These are phyloP conservation scores for Phytophthora aleatoria DNA, from an alignment of 352 stramenopile genomes.

Conservation along the genomic window DNA sequence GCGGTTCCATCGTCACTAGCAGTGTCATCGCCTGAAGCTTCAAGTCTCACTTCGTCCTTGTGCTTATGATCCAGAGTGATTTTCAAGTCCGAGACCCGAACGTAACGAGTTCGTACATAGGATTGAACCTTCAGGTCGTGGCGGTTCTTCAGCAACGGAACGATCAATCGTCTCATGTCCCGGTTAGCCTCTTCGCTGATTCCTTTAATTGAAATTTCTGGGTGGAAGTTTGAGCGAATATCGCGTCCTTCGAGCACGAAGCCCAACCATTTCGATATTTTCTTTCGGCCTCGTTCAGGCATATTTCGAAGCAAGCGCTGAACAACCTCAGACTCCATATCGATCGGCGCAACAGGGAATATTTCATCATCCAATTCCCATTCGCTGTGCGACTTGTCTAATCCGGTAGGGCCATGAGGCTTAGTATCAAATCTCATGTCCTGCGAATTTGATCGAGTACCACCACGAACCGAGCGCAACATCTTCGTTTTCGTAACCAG, in stretches of 20 bases:
- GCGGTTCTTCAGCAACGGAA: conserved; percentile 72
- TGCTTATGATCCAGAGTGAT: conserved; percentile 68
- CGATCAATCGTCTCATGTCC: conserved; percentile 73
- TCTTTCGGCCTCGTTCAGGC: conserved; percentile 63
- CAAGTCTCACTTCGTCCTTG: conserved; percentile 63
- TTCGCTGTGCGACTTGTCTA: conserved; percentile 37
- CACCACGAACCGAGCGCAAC: conserved; percentile 64
- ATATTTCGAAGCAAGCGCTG: conserved; percentile 51
- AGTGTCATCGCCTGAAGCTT: conserved; percentile 25
- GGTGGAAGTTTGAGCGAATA: conserved; percentile 75
- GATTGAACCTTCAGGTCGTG: conserved; percentile 71
- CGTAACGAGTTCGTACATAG: conserved; percentile 64
- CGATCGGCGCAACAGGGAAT: conserved; percentile 65
- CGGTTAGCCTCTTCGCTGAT: conserved; percentile 65
- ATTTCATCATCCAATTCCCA: conserved; percentile 73
- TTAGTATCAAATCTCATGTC: conserved; percentile 10
- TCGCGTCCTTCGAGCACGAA: conserved; percentile 76
- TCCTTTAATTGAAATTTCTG: conserved; percentile 71
- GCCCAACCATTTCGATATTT: conserved; percentile 74
- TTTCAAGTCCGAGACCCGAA: conserved; percentile 68
- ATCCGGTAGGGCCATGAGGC: conserved; percentile 30
- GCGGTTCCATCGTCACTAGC: conserved; percentile 22
- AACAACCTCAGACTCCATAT: conserved; percentile 80
- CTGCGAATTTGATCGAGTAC: conserved; percentile 29
- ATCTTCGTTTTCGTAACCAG: conserved; percentile 59